A percentile compares a stretch with the other conserved stretches of the same genome.
phyloP scores from a whole-genome alignment of 306 rosid genomes.

The Cotoneaster glaucophyllus region DNA sequence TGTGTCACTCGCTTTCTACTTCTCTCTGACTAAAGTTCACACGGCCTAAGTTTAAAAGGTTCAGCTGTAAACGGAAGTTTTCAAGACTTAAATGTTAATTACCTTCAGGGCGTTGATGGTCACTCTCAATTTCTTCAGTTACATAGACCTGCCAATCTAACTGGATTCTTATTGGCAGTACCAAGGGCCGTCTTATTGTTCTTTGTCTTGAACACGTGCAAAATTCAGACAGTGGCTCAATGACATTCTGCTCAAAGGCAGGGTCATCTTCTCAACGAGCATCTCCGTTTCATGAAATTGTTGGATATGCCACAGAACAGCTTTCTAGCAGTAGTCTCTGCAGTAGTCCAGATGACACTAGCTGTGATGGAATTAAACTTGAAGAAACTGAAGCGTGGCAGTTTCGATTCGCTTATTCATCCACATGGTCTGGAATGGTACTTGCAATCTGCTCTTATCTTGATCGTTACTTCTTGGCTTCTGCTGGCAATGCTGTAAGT shows the following conservation, averaged over 20 bases:
- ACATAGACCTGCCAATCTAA: constrained; percentile 17
- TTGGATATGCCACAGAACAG: constrained; percentile 72
- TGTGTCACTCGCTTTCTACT: not conserved
- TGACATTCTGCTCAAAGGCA: constrained; percentile 73
- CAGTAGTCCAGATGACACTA: constrained; percentile 80
- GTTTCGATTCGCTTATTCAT: constrained; percentile 57
- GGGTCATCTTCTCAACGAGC: constrained; percentile 66
- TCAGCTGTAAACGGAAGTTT: not conserved
- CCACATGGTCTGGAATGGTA: constrained; percentile 68
- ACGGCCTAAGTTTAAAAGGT: not conserved
- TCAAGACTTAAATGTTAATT: not conserved
- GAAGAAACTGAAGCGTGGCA: constrained; percentile 94
- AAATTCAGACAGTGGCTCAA: constrained; percentile 89
- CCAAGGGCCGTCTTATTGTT: constrained; percentile 85
- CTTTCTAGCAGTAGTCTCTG: constrained; percentile 77
- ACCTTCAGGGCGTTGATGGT: not conserved
- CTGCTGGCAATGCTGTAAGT: constrained; percentile 87
- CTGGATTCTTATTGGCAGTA: constrained; percentile 46
- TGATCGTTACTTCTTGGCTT: constrained; percentile 87
- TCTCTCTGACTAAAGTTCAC: not conserved
- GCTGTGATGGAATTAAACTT: constrained; percentile 78
- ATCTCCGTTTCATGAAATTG: constrained; percentile 71
- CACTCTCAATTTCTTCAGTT: constrained; percentile 9
- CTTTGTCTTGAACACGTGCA: constrained; percentile 79
- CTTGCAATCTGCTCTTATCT: constrained; percentile 83